Percentiles rank a stretch among this genome's conserved stretches.
Evolutionary conservation across 2,329 filamentous ascomycete species (phyloP).

Genomic region (Thermothelomyces thermophilus): DNA sequence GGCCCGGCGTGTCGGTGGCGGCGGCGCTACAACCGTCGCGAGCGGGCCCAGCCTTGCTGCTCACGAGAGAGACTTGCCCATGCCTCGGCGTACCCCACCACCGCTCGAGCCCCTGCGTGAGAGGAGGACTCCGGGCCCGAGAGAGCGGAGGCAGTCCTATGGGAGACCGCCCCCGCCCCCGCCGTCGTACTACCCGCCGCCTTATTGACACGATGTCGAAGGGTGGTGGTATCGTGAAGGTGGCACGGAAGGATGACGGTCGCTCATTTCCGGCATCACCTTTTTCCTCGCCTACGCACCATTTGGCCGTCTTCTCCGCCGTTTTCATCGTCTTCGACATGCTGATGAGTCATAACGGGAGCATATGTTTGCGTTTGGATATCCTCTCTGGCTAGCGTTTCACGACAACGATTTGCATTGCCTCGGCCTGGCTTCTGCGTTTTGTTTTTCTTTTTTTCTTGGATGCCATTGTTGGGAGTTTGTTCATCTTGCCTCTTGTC

Average conservation of each 20-base stretch:
- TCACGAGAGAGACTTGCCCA: constrained; percentile 26
- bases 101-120: constrained; percentile 29
- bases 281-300: neutral
- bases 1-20: constrained; percentile 32
- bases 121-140: constrained; percentile 35
- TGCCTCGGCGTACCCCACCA: constrained; percentile 33
- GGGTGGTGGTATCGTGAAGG: neutral
- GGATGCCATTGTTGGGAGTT: constrained; percentile 11
- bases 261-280: neutral
- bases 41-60: constrained; percentile 29
- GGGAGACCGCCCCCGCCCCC: constrained; percentile 20
- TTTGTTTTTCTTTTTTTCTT: neutral
- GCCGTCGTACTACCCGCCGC: constrained; percentile 18
- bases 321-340: neutral
- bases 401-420: constrained; percentile 15
- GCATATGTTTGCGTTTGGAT: constrained; percentile 10
- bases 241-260: neutral
- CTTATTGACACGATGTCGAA: neutral
- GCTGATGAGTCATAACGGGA: constrained; percentile 15
- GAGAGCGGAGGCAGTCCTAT: constrained; percentile 24
- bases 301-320: neutral
- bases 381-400: constrained; percentile 6
- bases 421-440: constrained; percentile 3
- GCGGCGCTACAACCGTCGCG: constrained; percentile 32
- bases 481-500: neutral